These are phyloP conservation scores for Rhynchospora tenuis DNA, from an alignment of 176 grass and related monocot species.

Conservation along the genomic window DNA sequence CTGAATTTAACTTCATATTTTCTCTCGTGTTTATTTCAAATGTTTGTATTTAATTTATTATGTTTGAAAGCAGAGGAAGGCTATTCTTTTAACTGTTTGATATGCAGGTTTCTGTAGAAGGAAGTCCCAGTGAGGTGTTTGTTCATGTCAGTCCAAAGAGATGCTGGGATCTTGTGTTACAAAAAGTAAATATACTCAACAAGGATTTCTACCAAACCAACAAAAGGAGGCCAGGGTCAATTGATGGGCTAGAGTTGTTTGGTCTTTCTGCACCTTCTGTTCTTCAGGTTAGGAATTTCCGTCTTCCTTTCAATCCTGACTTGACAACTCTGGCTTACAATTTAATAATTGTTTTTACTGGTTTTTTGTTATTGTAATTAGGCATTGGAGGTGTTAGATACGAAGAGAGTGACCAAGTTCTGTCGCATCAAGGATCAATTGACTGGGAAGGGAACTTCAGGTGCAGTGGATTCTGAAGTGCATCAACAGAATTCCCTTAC, in stretches of 20 bases:
- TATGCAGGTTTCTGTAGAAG: conserved; percentile 72
- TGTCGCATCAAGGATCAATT: background rate
- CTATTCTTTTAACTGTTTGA: conserved; percentile 18
- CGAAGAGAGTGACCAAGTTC: background rate
- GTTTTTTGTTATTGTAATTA: background rate
- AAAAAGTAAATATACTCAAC: conserved; percentile 6
- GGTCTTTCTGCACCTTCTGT: background rate
- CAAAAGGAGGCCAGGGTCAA: background rate
- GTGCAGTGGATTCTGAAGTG: background rate
- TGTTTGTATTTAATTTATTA: background rate
- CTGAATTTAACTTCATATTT: background rate
- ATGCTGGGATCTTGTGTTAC: conserved; percentile 16
- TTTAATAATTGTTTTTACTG: background rate
- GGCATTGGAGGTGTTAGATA: background rate
- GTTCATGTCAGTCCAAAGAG: conserved; percentile 20
- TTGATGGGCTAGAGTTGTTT: conserved; percentile 15
- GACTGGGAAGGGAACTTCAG: background rate
- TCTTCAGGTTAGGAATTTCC: background rate
- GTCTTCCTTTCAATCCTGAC: background rate
- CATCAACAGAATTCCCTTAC: background rate
- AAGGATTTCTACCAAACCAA: background rate
- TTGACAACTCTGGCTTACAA: background rate
- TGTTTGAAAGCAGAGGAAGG: background rate
- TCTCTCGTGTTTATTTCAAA: conserved; percentile 27
- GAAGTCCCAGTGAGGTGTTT: conserved; percentile 62